Evolutionary conservation across 2,329 filamentous ascomycete species (phyloP).

Genomic region (Amylocarpus encephaloides): DNA sequence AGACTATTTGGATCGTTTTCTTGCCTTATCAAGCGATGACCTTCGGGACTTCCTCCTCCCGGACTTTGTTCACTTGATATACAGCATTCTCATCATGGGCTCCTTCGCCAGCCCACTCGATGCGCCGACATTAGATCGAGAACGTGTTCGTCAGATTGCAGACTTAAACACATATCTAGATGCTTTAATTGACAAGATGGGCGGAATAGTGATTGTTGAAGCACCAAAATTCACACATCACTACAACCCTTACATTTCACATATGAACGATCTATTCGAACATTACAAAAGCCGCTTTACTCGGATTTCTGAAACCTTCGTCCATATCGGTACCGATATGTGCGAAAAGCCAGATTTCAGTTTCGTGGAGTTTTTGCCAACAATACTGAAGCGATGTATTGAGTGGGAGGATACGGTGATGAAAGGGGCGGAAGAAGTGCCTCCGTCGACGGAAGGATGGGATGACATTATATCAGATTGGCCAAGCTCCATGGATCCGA

Average conservation of each 20-base stretch:
- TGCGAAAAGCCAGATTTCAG: conserved; percentile 33
- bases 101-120: conserved; percentile 11
- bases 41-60: conserved; percentile 7
- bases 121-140: conserved; percentile 8
- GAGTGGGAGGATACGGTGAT: background rate
- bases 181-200: conserved; percentile 9
- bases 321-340: conserved; percentile 51
- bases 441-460: background rate
- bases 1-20: conserved; percentile 17
- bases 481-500: background rate
- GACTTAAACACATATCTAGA: conserved; percentile 19
- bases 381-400: conserved; percentile 9
- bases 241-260: conserved; percentile 7
- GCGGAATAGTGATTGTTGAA: background rate
- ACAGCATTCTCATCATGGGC: conserved; percentile 19
- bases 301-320: conserved; percentile 15
- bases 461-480: background rate
- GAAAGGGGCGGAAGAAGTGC: background rate
- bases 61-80: conserved; percentile 16
- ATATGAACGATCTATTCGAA: conserved; percentile 9
- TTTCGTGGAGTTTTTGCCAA: conserved; percentile 12
- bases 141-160: conserved; percentile 7
- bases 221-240: background rate
- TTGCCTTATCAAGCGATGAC: conserved; percentile 5
- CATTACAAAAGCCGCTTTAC: conserved; percentile 13